A percentile compares a stretch with the other conserved stretches of the same genome.
These are phyloP conservation scores for Aethionema arabicum DNA, from an alignment of 345 rosid species.

Conservation along the genomic window DNA sequence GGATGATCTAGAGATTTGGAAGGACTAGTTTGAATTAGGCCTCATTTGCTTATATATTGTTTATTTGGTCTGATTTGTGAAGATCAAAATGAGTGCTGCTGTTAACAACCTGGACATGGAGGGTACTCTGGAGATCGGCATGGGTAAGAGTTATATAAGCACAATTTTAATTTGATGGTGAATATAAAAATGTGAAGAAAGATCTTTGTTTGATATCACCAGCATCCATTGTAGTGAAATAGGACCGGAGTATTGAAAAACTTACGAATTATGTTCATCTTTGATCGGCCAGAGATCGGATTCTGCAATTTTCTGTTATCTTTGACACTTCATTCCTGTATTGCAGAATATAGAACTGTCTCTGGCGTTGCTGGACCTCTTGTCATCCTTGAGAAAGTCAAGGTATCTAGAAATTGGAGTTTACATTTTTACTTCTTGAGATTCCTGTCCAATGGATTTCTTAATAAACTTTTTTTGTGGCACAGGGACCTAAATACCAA, in stretches of 20 bases:
- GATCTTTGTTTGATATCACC: neutral
- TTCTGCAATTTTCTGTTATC: neutral
- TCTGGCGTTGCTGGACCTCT: constrained; percentile 96
- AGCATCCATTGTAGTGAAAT: neutral
- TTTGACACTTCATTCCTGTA: constrained; percentile 6
- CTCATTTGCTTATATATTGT: constrained; percentile 2
- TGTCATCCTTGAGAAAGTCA: constrained; percentile 90
- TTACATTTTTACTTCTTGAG: neutral
- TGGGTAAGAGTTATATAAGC: constrained; percentile 56
- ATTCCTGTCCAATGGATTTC: neutral
- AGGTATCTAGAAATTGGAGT: constrained; percentile 43
- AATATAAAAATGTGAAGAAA: neutral
- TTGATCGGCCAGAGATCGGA: constrained; percentile 9
- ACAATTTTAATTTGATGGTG: neutral
- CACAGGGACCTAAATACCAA: constrained; percentile 89
- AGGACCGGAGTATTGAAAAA: constrained; percentile 3
- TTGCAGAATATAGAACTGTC: constrained; percentile 85
- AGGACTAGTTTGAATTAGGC: neutral
- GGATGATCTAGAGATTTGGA: neutral
- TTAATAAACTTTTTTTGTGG: neutral
- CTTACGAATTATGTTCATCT: neutral
- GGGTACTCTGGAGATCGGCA: constrained; percentile 76
- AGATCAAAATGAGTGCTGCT: constrained; percentile 53
- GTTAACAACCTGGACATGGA: constrained; percentile 57
- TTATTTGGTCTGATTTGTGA: constrained; percentile 14